These are phyloP conservation scores for Trichosporon sp. DNA, from an alignment of 1,284 basidiomycete genomes.

Conservation along the genomic window DNA sequence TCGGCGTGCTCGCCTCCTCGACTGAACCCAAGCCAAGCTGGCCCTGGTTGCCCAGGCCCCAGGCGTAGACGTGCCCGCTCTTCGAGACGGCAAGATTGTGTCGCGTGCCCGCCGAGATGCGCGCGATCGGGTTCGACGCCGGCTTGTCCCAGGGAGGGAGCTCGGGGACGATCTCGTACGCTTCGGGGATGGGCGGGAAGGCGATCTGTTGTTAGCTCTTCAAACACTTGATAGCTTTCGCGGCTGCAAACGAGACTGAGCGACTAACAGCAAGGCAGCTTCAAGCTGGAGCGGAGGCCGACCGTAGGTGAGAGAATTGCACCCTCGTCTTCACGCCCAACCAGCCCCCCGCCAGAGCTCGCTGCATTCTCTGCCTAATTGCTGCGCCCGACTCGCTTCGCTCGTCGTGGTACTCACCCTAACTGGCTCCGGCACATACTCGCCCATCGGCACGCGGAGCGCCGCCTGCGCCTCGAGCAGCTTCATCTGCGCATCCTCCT, in stretches of 20 bases:
- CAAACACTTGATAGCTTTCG: too few relatives aligned
- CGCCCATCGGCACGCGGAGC: constrained; percentile 53
- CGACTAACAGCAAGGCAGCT: too few relatives aligned
- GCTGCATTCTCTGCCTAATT: too few relatives aligned
- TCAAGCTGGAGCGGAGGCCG: too few relatives aligned
- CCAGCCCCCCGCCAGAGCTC: too few relatives aligned
- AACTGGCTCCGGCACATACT: constrained; percentile 55
- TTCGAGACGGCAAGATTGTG: constrained; percentile 75
- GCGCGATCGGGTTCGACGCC: constrained; percentile 60
- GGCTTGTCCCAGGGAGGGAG: constrained; percentile 47
- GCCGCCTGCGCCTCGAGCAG: constrained; percentile 46
- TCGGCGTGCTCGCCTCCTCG: constrained; percentile 56
- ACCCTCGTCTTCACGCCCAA: too few relatives aligned
- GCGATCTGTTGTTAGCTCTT: constrained; percentile 50
- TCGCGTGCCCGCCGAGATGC: constrained; percentile 69
- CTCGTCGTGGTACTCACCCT: constrained; percentile 32
- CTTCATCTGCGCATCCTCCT: constrained; percentile 26
- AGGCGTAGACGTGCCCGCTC: constrained; percentile 72
- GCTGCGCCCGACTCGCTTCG: not conserved
- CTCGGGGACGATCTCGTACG: constrained; percentile 48
- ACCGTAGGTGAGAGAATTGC: too few relatives aligned
- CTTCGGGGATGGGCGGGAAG: constrained; percentile 57
- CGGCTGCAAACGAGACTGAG: too few relatives aligned
- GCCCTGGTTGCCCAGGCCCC: constrained; percentile 66
- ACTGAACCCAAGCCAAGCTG: constrained; percentile 50